These are phyloP conservation scores for Paramicrosporidium saccamoebae DNA, from an alignment of 371 early-diverging fungal species.

Conservation along the genomic window DNA sequence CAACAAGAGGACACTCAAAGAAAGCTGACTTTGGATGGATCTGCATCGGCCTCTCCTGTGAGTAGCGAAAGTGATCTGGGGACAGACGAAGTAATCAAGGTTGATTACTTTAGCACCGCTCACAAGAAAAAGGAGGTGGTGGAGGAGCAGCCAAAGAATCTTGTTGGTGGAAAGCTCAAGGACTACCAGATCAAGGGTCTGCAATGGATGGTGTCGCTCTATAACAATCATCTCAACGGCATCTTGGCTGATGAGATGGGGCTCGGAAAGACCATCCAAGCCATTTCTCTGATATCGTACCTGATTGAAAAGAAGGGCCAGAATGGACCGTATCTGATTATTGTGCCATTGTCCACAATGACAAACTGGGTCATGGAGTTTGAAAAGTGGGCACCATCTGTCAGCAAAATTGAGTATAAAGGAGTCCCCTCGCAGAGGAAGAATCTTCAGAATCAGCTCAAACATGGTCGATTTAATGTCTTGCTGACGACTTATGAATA, in stretches of 20 bases:
- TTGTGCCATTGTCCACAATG: constrained; percentile 70
- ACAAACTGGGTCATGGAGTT: constrained; percentile 94
- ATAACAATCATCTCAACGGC: constrained; percentile 88
- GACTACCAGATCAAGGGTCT: constrained; percentile 93
- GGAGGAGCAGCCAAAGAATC: constrained; percentile 27
- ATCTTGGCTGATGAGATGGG: constrained; percentile 98
- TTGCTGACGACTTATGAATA: constrained; percentile 93
- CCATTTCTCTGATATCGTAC: constrained; percentile 77
- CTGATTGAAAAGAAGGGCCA: constrained; percentile 63
- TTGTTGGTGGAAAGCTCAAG: constrained; percentile 60
- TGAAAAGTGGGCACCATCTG: constrained; percentile 87
- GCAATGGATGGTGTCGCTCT: constrained; percentile 94
- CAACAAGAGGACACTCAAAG: constrained; percentile 15
- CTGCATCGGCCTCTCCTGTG: background rate
- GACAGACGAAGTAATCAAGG: constrained; percentile 6
- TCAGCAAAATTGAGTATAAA: constrained; percentile 62
- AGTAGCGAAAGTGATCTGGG: background rate
- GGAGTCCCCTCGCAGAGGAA: constrained; percentile 39
- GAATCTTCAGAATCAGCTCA: constrained; percentile 26
- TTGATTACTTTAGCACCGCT: constrained; percentile 50
- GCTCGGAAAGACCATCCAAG: constrained; percentile 86
- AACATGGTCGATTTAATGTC: constrained; percentile 55
- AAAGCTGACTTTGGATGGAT: background rate
- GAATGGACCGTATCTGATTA: constrained; percentile 68
- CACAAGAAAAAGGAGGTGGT: constrained; percentile 47